These are phyloP conservation scores for Laguncularia racemosa DNA, from an alignment of 345 rosid genomes.

Conservation along the genomic window DNA sequence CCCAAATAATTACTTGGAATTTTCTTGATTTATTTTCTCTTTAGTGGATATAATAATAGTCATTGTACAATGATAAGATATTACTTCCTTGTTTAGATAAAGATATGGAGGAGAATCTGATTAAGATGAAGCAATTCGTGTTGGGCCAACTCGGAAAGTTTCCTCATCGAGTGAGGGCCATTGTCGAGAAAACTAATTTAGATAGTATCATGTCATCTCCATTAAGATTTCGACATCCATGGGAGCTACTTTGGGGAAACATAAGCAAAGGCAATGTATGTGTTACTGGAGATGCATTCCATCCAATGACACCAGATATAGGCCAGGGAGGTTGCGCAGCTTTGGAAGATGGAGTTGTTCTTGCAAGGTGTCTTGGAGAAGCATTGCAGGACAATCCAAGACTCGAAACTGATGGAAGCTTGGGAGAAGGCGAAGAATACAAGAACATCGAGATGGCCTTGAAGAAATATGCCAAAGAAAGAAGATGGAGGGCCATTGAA, in stretches of 20 bases:
- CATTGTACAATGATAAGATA: background rate
- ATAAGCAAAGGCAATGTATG: conserved; percentile 50
- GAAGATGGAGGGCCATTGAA: conserved; percentile 68
- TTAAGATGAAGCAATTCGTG: conserved; percentile 27
- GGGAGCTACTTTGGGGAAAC: conserved; percentile 53
- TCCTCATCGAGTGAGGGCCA: conserved; percentile 8
- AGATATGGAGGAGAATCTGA: conserved; percentile 17
- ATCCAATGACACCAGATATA: conserved; percentile 60
- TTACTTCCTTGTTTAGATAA: conserved; percentile 4
- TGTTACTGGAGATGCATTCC: conserved; percentile 58
- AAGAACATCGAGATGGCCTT: conserved; percentile 31
- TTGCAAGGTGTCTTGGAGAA: conserved; percentile 22
- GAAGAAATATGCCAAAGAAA: conserved; percentile 35
- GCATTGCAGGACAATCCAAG: conserved; percentile 6
- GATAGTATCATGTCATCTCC: conserved; percentile 24
- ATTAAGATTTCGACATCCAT: conserved; percentile 41
- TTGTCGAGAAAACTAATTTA: conserved; percentile 32
- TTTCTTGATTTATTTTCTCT: background rate
- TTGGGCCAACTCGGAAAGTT: conserved; percentile 16
- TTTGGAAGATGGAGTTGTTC: conserved; percentile 23
- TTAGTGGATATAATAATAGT: background rate
- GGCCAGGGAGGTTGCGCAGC: conserved; percentile 28
- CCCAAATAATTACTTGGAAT: background rate
- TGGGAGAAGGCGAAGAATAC: conserved; percentile 5
- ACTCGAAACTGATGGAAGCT: background rate